phyloP scores from a whole-genome alignment of 768 basidiomycete genomes.

The Albatrellus ellisii region DNA sequence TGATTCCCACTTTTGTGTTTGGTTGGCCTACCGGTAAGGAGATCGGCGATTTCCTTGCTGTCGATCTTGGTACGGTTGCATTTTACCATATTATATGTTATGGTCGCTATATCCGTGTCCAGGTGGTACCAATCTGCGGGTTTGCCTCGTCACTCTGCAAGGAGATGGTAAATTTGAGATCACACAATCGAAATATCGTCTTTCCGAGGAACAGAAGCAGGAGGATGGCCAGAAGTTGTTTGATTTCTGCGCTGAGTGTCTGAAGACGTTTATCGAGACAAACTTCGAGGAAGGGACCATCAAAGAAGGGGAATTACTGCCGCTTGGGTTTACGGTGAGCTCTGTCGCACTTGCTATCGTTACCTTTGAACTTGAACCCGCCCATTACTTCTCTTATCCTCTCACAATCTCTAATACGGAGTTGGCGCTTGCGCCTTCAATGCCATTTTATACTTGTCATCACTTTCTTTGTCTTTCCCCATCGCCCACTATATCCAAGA shows the following conservation, averaged over 20 bases:
- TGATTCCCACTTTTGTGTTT: slow-evolving; percentile 97
- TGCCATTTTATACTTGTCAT: slow-evolving; percentile 3
- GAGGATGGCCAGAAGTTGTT: slow-evolving; percentile 93
- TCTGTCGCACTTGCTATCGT: background rate
- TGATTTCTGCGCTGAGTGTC: slow-evolving; percentile 93
- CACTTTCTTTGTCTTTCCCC: slow-evolving; percentile 6
- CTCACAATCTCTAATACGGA: background rate
- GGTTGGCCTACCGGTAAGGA: slow-evolving; percentile 90
- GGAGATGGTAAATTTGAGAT: slow-evolving; percentile 96
- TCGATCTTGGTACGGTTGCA: slow-evolving; percentile 55
- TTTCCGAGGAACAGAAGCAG: slow-evolving; percentile 96
- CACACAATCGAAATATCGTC: slow-evolving; percentile 93
- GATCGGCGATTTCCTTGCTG: slow-evolving; percentile 77
- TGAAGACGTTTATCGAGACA: slow-evolving; percentile 77
- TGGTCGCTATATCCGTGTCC: background rate
- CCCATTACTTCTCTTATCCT: background rate
- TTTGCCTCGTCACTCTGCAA: slow-evolving; percentile 86
- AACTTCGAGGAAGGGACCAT: slow-evolving; percentile 44
- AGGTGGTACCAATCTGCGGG: slow-evolving; percentile 97
- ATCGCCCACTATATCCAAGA: slow-evolving; percentile 2
- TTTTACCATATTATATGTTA: slow-evolving; percentile 1
- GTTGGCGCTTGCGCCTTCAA: background rate
- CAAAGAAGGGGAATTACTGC: slow-evolving; percentile 44
- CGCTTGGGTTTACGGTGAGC: slow-evolving; percentile 89
- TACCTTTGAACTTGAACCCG: background rate